These are phyloP conservation scores for Daldinia caldariorum DNA, from an alignment of 495 filamentous ascomycete species.

Conservation along the genomic window DNA sequence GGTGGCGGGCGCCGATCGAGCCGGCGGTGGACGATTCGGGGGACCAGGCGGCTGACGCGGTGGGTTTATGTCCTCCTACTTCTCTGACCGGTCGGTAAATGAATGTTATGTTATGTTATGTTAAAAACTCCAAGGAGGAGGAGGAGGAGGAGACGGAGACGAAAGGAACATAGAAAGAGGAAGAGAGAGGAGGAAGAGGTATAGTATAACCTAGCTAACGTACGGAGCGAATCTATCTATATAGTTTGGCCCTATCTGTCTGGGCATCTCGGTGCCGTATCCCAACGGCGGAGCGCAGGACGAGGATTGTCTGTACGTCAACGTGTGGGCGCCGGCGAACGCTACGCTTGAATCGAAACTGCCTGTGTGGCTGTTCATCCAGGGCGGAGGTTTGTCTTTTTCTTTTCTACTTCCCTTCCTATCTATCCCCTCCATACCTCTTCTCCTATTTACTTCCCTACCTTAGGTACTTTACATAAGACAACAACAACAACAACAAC, in stretches of 20 bases:
- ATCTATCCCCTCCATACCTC: neutral
- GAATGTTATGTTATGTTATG: too few species aligned
- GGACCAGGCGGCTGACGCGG: conserved; percentile 43
- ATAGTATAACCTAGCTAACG: neutral
- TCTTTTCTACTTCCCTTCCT: neutral
- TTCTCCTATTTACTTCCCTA: conserved; percentile 1
- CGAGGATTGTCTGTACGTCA: conserved; percentile 80
- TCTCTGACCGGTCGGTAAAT: neutral
- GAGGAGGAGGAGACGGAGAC: too few species aligned
- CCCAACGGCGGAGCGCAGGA: conserved; percentile 52
- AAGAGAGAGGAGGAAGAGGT: neutral
- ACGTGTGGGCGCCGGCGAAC: conserved; percentile 74
- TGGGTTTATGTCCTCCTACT: conserved; percentile 12
- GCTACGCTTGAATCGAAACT: conserved; percentile 59
- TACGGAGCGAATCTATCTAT: conserved; percentile 4
- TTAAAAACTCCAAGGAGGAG: too few species aligned
- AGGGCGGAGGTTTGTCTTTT: conserved; percentile 67
- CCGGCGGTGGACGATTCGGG: conserved; percentile 32
- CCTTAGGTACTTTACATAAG: too few species aligned
- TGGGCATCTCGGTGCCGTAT: conserved; percentile 55
- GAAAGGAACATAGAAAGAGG: too few species aligned
- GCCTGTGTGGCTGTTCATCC: conserved; percentile 78
- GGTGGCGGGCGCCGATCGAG: conserved; percentile 55
- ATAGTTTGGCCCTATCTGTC: conserved; percentile 62
- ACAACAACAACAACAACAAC: too few species aligned